Percentiles rank a stretch among this genome's conserved stretches.
phyloP scores from a whole-genome alignment of 2,329 filamentous ascomycete species.

The Pyrenophora tritici-repentis region DNA sequence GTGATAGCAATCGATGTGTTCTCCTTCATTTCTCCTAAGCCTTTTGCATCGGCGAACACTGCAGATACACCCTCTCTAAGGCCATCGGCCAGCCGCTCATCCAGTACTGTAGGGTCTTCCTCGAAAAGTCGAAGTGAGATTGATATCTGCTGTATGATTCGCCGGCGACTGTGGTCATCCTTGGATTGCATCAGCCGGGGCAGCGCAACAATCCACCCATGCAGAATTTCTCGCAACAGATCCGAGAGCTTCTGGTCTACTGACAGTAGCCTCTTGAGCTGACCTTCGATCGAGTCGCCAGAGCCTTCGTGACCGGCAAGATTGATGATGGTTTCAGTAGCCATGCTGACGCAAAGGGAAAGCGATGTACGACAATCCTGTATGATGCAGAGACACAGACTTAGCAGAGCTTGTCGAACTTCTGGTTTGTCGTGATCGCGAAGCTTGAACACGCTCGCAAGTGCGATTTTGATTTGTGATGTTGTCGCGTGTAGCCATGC shows the following conservation, averaged over 20 bases:
- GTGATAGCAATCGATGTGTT: slow-evolving; percentile 7
- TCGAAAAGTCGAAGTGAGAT: slow-evolving; percentile 71
- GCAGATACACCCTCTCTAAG: slow-evolving; percentile 74
- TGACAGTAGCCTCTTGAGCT: slow-evolving; percentile 64
- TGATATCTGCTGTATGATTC: slow-evolving; percentile 75
- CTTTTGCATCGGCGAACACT: slow-evolving; percentile 49
- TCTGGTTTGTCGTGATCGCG: slow-evolving; percentile 71
- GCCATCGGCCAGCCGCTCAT: slow-evolving; percentile 68
- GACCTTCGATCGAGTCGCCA: slow-evolving; percentile 49
- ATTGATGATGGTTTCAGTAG: slow-evolving; percentile 81
- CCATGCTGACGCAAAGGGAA: slow-evolving; percentile 68
- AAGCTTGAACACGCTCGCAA: slow-evolving; percentile 77
- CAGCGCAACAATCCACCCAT: slow-evolving; percentile 81
- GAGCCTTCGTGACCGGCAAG: slow-evolving; percentile 57
- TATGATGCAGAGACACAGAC: slow-evolving; percentile 74
- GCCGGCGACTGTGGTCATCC: slow-evolving; percentile 77
- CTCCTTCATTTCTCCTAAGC: slow-evolving; percentile 25
- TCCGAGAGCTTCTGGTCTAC: slow-evolving; percentile 67
- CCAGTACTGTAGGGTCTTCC: slow-evolving; percentile 66
- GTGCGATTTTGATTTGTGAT: slow-evolving; percentile 79
- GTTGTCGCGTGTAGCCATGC: slow-evolving; percentile 82
- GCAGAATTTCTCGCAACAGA: slow-evolving; percentile 70
- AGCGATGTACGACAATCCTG: slow-evolving; percentile 80
- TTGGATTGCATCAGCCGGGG: slow-evolving; percentile 81
- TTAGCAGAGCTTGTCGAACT: slow-evolving; percentile 69